Conservation (phyloP, 331 rosid genomes). For the Saraca asoca region DNA sequence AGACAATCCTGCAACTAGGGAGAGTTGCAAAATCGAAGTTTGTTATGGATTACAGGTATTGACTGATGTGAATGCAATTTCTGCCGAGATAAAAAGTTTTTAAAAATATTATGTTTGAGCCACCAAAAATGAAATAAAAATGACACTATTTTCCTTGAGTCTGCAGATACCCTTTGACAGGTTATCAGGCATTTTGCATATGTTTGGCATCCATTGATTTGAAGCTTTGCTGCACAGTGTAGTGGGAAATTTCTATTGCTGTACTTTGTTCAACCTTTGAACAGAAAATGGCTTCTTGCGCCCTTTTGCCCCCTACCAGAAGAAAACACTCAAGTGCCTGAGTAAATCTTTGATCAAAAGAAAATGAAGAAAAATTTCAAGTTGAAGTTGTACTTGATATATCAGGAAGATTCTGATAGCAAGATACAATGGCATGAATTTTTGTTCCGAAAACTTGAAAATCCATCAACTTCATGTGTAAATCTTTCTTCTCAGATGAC, state of each 20-base stretch:
- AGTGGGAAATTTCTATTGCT: conserved; percentile 24
- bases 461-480: not conserved
- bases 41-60: conserved; percentile 91
- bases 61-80: conserved; percentile 7
- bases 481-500: too few relatives aligned
- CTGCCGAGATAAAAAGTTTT: not conserved
- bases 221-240: conserved; percentile 80
- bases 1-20: conserved; percentile 82
- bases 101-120: not conserved
- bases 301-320: not conserved
- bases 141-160: conserved; percentile 28
- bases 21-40: conserved; percentile 75
- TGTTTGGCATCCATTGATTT: conserved; percentile 87
- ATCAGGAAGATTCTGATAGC: not conserved
- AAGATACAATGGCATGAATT: not conserved
- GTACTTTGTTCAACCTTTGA: conserved; percentile 37
- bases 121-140: not conserved
- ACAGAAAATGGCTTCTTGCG: conserved; percentile 28
- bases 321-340: not conserved
- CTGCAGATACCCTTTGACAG: conserved; percentile 91
- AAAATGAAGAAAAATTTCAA: conserved; percentile 4
- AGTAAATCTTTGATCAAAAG: conserved; percentile 4
- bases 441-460: not conserved
- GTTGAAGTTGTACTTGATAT: not conserved
- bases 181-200: conserved; percentile 93